A percentile compares a stretch with the other conserved stretches of the same genome.
Evolutionary conservation across 2,329 filamentous ascomycete species (phyloP).

Genomic region (Ceratocystis smalleyi): DNA sequence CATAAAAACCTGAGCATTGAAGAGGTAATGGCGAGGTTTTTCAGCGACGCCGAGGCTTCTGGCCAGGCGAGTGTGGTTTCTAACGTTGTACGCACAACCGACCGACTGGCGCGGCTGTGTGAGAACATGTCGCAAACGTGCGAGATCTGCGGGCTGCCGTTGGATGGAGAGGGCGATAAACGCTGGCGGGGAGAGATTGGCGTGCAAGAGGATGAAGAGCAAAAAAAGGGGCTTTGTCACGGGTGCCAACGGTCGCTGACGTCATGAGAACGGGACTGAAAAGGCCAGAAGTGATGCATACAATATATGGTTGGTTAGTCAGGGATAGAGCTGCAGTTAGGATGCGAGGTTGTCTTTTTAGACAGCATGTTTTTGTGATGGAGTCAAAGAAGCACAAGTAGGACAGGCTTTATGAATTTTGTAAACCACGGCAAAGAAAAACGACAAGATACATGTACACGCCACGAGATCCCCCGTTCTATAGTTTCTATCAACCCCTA

Average conservation of each 20-base stretch:
- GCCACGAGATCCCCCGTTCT: too few species aligned
- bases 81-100: slow-evolving; percentile 87
- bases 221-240: slow-evolving; percentile 44
- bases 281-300: too few species aligned
- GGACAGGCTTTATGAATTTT: too few species aligned
- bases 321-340: too few species aligned
- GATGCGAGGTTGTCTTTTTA: too few species aligned
- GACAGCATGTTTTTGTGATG: too few species aligned
- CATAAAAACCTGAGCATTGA: slow-evolving; percentile 77
- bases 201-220: slow-evolving; percentile 27
- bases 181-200: slow-evolving; percentile 48
- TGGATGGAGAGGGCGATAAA: slow-evolving; percentile 47
- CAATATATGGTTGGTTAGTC: too few species aligned
- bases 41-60: slow-evolving; percentile 57
- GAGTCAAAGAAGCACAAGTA: too few species aligned
- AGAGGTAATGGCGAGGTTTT: slow-evolving; percentile 78
- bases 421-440: too few species aligned
- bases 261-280: neutral
- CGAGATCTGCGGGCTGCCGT: slow-evolving; percentile 44
- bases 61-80: slow-evolving; percentile 77
- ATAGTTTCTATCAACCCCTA: too few species aligned
- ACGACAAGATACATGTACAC: too few species aligned
- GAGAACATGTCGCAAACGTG: slow-evolving; percentile 18
- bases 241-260: slow-evolving; percentile 49
- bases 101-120: slow-evolving; percentile 48